Evolutionary conservation across 2,329 filamentous ascomycete species (phyloP), one percentile per base, ranked within the genome.

Genomic region (Apiospora koreana): DNA sequence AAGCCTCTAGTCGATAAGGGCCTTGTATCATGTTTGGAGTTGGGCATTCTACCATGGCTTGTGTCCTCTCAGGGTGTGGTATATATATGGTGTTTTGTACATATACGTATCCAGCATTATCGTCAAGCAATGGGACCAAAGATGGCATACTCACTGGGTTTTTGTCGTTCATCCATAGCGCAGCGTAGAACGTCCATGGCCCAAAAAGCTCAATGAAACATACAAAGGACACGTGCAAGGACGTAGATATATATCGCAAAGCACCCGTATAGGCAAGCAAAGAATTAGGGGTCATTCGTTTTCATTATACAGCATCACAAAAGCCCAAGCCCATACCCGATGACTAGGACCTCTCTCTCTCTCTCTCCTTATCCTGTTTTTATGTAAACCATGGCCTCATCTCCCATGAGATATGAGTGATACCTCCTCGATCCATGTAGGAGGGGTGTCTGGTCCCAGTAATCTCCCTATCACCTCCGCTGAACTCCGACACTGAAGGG

Each of bases 261-360:
- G 10, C 28, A 43, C 43, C 21, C n/a, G 5, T 48, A 50, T 7
- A 68, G 45, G 12, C 43, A 12, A 10, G 16, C n/a, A n/a, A 3
- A 2, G 14, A 41, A 23, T 46, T 43, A 25, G 38, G 25, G 16
- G 66, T 48, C 66, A 25, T 67, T 67, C 69, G 54, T 54, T 67
- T 67, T 67, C 72, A 68, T 69, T 66, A 72, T 5, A 65, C n/a
- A 50, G 41, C 54, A 38, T 62, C 54, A 62, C 54, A n/a, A 62
- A 38, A 46, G 54, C 18, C 28, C 28, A 38, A 31, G 54, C 54
- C 31, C 41, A 43, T 43, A 43, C 2, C 41, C 41, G 21, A 18
- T 46, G 18, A 8, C 43, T 18, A 46, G 43, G 43, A 46, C 43
- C 18, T 46, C 21, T 46, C 18, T 46, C 28, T 58, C 48, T 46